Evolutionary conservation across 192 early-diverging fungal species (phyloP), one percentile per base, ranked within the genome.

Genomic region (Entomortierella parvispora): DNA sequence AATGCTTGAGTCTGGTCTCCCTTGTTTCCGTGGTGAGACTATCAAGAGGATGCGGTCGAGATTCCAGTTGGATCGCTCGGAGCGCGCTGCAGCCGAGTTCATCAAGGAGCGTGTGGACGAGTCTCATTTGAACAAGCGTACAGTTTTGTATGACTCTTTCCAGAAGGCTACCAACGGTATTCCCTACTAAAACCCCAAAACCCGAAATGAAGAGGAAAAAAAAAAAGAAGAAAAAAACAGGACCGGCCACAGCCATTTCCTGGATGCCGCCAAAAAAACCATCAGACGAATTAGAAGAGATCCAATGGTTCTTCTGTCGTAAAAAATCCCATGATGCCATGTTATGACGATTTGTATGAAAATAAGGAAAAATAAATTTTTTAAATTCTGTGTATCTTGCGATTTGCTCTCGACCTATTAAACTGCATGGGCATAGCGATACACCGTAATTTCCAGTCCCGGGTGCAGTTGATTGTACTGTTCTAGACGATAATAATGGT

Each of bases 11-110:
- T 99, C 97, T 3, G 96, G 96, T 3, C 79, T 99, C 49, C 98
- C 98, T 0, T 99, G 97, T 80, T 99, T 99, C 85, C 98, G 95
- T 79, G 94, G 93, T 31, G 96, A 99, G 58, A 98, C 98, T 2
- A 85, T 97, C 57, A 82, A 80, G 34, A 93, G 94, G 43, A 87
- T 99, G 59, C 83, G 93, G 1, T 83, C 86, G 5, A 78, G 97
- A 31, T 99, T 99, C 89, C 94, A 96, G 78, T 75, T 95, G 20
- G 95, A 97, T 40, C 89, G 87, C 67, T 89, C 90, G 23, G 98
- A 99, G 58, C 86, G 93, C 23, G 87, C 88, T n/a, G 98, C 98
- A 0, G 96, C 98, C 1, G 94, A 96, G 61, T 99, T 96, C 81
- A 99, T 99, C 94, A 83, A 92, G 28, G 84, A 87, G 47, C 89